Evolutionary conservation across 768 basidiomycete genomes (phyloP).

Genomic region (Gautieria morchelliformis): DNA sequence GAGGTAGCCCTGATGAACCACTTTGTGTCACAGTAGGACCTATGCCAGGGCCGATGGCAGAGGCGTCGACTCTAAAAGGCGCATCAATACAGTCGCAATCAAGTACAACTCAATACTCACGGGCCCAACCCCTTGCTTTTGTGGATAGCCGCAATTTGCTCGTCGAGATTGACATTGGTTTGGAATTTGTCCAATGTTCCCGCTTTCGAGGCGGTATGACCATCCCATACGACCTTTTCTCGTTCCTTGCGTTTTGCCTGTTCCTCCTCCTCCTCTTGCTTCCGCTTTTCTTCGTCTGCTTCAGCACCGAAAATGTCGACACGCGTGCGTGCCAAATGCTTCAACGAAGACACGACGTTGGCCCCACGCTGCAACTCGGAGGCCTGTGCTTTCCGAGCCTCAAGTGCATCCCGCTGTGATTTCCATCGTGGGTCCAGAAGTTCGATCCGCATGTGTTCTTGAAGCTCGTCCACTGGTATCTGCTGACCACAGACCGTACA

Average conservation of each 20-base stretch:
- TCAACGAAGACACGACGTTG: conserved; percentile 88
- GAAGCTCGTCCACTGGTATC: conserved; percentile 89
- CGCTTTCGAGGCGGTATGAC: conserved; percentile 90
- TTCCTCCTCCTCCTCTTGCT: conserved; percentile 81
- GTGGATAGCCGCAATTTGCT: conserved; percentile 96
- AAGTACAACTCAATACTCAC: conserved; percentile 35
- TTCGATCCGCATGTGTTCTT: conserved; percentile 98
- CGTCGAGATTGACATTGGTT: conserved; percentile 88
- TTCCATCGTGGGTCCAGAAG: conserved; percentile 97
- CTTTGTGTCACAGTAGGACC: conserved; percentile 64
- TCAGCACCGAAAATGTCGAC: conserved; percentile 96
- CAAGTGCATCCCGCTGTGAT: conserved; percentile 82
- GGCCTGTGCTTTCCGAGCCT: conserved; percentile 82
- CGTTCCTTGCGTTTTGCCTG: conserved; percentile 72
- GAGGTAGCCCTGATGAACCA: conserved; percentile 50
- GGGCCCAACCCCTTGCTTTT: conserved; percentile 84
- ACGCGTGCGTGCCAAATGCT: conserved; percentile 88
- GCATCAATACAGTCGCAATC: conserved; percentile 11
- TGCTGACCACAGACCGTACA: conserved; percentile 95
- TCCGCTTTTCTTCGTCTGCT: conserved; percentile 83
- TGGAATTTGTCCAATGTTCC: conserved; percentile 91
- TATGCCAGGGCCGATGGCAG: conserved; percentile 81
- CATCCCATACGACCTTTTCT: conserved; percentile 98
- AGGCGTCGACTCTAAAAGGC: conserved; percentile 50
- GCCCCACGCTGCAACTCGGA: conserved; percentile 85